phyloP scores from a whole-genome alignment of 441 rosid genomes.

The Geranium incanum region DNA sequence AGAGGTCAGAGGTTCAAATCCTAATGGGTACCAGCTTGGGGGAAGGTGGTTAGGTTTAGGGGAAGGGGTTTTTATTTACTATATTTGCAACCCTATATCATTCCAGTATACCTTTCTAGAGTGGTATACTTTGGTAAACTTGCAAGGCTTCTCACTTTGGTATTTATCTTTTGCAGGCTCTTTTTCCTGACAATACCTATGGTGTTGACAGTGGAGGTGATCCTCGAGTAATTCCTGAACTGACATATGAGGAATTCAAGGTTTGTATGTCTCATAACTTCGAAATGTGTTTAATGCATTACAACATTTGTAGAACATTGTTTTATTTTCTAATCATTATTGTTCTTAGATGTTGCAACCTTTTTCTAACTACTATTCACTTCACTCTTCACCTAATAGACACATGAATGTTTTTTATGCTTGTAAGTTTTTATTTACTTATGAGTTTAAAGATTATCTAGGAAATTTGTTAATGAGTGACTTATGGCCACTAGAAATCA shows the following conservation, averaged over 20 bases:
- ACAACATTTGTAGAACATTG: neutral
- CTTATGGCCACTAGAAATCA: too few relatives aligned
- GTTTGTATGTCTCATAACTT: conserved; percentile 29
- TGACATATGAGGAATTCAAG: conserved; percentile 76
- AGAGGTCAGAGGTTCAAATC: too few relatives aligned
- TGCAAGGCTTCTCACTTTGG: neutral
- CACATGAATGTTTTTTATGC: too few relatives aligned
- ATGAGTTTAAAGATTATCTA: too few relatives aligned
- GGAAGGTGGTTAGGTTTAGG: too few relatives aligned
- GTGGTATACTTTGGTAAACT: neutral
- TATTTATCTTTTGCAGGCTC: conserved; percentile 43
- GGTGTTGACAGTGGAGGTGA: conserved; percentile 98
- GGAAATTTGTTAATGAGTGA: too few relatives aligned
- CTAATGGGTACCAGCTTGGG: too few relatives aligned
- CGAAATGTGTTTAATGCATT: neutral
- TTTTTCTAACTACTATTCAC: too few relatives aligned
- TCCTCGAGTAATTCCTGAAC: conserved; percentile 80
- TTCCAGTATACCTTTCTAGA: neutral
- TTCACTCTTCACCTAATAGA: too few relatives aligned
- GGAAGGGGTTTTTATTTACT: too few relatives aligned
- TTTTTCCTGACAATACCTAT: conserved; percentile 79
- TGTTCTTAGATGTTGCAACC: too few relatives aligned
- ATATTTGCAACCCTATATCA: neutral
- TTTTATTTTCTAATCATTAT: neutral
- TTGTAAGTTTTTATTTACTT: too few relatives aligned